Evolutionary conservation across 257 asterid species (phyloP), one percentile per base, ranked within the genome.

Genomic region (Solanum microdontum): DNA sequence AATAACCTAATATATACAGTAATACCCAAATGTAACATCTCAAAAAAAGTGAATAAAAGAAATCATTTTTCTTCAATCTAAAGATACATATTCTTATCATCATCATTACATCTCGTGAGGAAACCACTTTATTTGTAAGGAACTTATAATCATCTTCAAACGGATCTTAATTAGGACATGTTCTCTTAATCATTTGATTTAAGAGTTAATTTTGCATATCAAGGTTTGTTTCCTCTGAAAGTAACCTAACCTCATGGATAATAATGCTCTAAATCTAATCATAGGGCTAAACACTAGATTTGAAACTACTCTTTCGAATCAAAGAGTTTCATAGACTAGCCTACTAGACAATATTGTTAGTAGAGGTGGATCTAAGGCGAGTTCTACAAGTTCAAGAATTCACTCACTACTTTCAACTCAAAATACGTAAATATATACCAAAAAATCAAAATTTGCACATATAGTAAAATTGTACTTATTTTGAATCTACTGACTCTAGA

Each of bases 21-120:
- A 80, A 80, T 80, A 84, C 85, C 91, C 89, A 91, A 85, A 74
- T 79, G 83, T 75, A 77, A 60, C 88, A 82, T 91, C 83, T 68
- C 14, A 39, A 90, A 90, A 92, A 90, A 92, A 91, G 30, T 64
- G 39, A 89, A 88, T 15, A 64, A 68, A 30, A 39, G 82, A 90
- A 87, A 93, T 93, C 94, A 93, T 91, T 90, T 92, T 91, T 89
- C 94, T 94, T 94, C 91, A 89, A 87, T 86, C 45, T 91, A 91
- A 94, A 92, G 95, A 88, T 87, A 91, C 93, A 64, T 68, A 37
- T 68, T 60, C 79, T 85, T 26, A 85, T 85, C 68, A 79, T 79
- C 92, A 91, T 91, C 92, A 90, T 93, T 86, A 64, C 87, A 84
- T 66, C 85, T 88, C 66, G 89, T 83, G 89, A 90, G 17, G 83